phyloP scores from a whole-genome alignment of 2,329 filamentous ascomycete genomes.

The Pezicula rhizophila region DNA sequence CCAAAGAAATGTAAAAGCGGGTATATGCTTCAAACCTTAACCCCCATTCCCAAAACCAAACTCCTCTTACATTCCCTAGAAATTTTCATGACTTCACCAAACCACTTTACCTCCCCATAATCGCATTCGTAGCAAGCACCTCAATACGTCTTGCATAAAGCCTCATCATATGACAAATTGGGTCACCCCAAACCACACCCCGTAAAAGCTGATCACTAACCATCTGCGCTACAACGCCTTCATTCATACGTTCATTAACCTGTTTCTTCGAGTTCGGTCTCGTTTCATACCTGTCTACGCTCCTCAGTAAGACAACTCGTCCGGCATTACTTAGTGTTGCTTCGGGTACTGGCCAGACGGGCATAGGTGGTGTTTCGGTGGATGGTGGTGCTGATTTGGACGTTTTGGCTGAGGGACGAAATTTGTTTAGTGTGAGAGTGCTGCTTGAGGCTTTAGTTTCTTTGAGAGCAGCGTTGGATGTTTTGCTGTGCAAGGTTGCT shows the following conservation, averaged over 20 bases:
- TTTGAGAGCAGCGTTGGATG: too few relatives aligned
- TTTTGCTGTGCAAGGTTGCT: slow-evolving; percentile 7
- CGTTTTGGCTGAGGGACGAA: slow-evolving; percentile 13
- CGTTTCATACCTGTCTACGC: slow-evolving; percentile 35
- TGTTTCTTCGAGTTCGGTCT: slow-evolving; percentile 37
- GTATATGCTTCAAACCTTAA: not conserved
- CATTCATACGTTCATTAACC: slow-evolving; percentile 42
- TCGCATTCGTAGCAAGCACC: slow-evolving; percentile 61
- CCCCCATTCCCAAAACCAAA: not conserved
- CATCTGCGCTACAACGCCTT: slow-evolving; percentile 63
- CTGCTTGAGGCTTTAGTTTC: slow-evolving; percentile 10
- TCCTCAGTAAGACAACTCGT: slow-evolving; percentile 58
- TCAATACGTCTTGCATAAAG: slow-evolving; percentile 70
- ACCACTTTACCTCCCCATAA: slow-evolving; percentile 34
- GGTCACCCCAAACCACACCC: slow-evolving; percentile 73
- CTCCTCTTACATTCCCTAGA: not conserved
- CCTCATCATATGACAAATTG: slow-evolving; percentile 73
- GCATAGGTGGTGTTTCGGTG: slow-evolving; percentile 27
- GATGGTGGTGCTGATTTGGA: slow-evolving; percentile 14
- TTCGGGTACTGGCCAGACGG: slow-evolving; percentile 58
- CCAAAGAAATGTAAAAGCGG: not conserved
- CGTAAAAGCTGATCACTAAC: slow-evolving; percentile 63
- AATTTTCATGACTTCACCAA: slow-evolving; percentile 5
- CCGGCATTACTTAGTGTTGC: slow-evolving; percentile 66
- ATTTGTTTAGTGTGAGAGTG: slow-evolving; percentile 13